These are phyloP conservation scores for Ambispora gerdemannii DNA, from an alignment of 192 early-diverging fungal genomes.

Conservation along the genomic window DNA sequence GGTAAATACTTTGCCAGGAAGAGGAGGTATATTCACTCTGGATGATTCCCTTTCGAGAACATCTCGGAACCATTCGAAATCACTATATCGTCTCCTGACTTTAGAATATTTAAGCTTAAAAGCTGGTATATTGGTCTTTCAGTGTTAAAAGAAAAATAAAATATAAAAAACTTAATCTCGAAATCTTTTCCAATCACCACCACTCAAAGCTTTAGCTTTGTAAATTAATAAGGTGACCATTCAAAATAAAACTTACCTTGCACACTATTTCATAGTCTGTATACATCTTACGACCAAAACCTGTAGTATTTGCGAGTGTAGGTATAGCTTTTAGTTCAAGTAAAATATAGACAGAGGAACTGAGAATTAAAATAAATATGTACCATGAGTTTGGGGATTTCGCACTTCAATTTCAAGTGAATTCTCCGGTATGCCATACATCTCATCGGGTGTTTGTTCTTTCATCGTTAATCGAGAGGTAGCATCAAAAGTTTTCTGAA, in stretches of 20 bases:
- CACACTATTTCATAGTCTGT: conserved; percentile 97
- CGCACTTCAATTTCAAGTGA: conserved; percentile 94
- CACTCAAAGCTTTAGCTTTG: no score
- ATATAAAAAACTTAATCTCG: conserved; percentile 24
- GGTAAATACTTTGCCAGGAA: conserved; percentile 96
- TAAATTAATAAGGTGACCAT: no score
- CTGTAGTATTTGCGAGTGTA: conserved; percentile 32
- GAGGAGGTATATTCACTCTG: conserved; percentile 90
- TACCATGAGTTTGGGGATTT: conserved; percentile 84
- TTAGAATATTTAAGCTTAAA: conserved; percentile 83
- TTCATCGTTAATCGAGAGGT: conserved; percentile 37
- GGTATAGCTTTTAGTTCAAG: conserved; percentile 24
- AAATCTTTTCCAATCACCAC: no score
- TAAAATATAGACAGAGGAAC: no score
- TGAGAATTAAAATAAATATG: conserved; percentile 12
- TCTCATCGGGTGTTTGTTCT: conserved; percentile 57
- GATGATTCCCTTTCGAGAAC: conserved; percentile 86
- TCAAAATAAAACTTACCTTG: conserved; percentile 59
- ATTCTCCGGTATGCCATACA: conserved; percentile 93
- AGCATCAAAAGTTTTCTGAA: conserved; percentile 24
- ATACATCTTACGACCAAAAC: conserved; percentile 77
- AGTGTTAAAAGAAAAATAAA: conserved; percentile 29
- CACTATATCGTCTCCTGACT: conserved; percentile 91
- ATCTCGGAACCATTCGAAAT: conserved; percentile 99
- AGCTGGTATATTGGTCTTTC: conserved; percentile 92